A percentile compares a stretch with the other conserved stretches of the same genome.
These are phyloP conservation scores for Hypomontagnella monticulosa DNA, from an alignment of 495 filamentous ascomycete genomes.

Conservation along the genomic window DNA sequence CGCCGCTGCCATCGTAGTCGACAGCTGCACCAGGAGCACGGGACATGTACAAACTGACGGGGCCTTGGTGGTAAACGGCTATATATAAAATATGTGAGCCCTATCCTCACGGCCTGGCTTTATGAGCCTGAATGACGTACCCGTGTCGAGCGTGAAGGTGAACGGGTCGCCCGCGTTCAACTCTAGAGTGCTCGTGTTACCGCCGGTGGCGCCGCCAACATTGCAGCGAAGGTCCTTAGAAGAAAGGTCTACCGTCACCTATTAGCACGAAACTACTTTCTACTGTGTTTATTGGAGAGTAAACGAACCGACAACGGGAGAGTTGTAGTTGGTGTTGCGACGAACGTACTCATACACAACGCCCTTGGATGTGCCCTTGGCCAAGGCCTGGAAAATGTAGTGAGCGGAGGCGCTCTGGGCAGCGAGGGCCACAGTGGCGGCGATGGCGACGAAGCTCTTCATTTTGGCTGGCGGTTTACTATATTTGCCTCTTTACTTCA, in stretches of 20 bases:
- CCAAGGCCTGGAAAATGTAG: constrained; percentile 62
- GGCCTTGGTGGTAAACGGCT: constrained; percentile 70
- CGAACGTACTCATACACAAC: constrained; percentile 62
- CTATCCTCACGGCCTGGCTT: too few species aligned
- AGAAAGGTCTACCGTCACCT: constrained; percentile 49
- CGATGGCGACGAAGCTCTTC: constrained; percentile 47
- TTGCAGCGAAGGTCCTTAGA: constrained; percentile 68
- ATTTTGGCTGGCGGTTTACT: constrained; percentile 33
- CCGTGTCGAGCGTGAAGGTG: constrained; percentile 59
- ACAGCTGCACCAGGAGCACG: constrained; percentile 56
- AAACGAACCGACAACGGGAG: constrained; percentile 59
- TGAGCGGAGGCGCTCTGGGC: constrained; percentile 51
- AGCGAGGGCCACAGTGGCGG: constrained; percentile 49
- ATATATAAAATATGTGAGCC: too few species aligned
- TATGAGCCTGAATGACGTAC: too few species aligned
- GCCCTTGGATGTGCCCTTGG: constrained; percentile 56
- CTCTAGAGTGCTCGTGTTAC: constrained; percentile 56
- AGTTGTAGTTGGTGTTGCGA: constrained; percentile 67
- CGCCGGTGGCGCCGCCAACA: constrained; percentile 59
- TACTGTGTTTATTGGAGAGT: neutral
- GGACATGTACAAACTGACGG: constrained; percentile 66
- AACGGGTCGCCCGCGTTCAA: constrained; percentile 63
- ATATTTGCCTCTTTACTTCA: neutral
- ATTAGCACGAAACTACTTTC: constrained; percentile 1
- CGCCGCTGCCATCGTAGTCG: constrained; percentile 60